Evolutionary conservation across 352 stramenopile species (phyloP), one percentile per base, ranked within the genome.

Genomic region (Achlya hypogyna): DNA sequence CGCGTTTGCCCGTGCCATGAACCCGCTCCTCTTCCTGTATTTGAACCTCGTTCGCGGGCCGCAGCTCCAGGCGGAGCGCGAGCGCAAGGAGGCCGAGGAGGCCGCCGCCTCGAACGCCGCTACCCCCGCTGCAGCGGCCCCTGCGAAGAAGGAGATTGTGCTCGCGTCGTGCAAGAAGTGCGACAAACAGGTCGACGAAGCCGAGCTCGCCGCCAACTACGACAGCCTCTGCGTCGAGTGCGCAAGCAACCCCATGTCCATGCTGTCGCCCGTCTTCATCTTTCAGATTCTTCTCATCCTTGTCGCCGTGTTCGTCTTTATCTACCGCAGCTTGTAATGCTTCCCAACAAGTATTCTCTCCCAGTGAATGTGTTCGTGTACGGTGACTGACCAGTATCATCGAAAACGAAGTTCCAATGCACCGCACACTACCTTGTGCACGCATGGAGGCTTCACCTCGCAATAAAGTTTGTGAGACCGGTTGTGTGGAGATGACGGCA

Each of bases 1-100:
- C n/a, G n/a, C n/a, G 6, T 14, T 42, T 42, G 6, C 34, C 6
- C 14, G 27, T 38, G 23, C 56, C 25, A 91, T 91, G 83, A 91
- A 91, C 75, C 86, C 78, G 64, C 69, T 91, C 40, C 71, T 91
- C 31, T 76, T 89, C 66, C 74, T 91, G 69, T 91, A 91, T 72
- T 72, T 91, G 45, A 88, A 84, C 72, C 64, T 89, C 18, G 71
- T 91, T 64, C 83, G 83, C 62, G 83, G 81, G 0, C 83, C 83
- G 49, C 78, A 76, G 53, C 69, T 91, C 29, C 68, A 79, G 62
- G 72, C 70, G 31, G 76, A 82, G 64, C 71, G 78, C 27, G 71
- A 63, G 14, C 65, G 78, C 69, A 77, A 86, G 70, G 76, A 87
- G 59, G 78, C 87, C 49, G 75, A 73, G 40, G 80, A 80, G 56